Evolutionary conservation across 2,329 filamentous ascomycete species (phyloP).

Genomic region (Corniculantispora saksenae): DNA sequence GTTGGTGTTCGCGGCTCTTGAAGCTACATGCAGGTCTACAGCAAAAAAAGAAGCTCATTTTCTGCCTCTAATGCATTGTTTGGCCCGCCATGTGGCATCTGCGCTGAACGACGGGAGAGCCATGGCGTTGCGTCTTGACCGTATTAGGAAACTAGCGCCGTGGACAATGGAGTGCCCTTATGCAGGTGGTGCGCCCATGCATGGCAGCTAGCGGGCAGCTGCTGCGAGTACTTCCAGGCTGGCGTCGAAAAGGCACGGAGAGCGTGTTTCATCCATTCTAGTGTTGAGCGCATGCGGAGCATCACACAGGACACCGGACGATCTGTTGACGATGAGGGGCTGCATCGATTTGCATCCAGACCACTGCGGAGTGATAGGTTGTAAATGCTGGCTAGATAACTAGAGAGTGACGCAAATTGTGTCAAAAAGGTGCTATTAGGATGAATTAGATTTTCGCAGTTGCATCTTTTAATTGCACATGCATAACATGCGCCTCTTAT

Average conservation of each 20-base stretch:
- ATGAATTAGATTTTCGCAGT: neutral
- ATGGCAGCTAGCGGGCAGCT: neutral
- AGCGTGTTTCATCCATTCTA: neutral
- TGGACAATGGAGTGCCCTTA: neutral
- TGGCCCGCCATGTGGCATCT: neutral
- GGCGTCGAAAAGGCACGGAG: neutral
- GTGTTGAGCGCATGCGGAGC: neutral
- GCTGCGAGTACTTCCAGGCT: neutral
- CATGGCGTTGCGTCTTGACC: constrained; percentile 1
- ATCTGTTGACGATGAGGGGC: neutral
- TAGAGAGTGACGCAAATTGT: neutral
- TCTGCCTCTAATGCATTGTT: neutral
- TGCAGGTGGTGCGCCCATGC: neutral
- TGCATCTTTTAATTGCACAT: neutral
- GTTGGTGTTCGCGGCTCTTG: neutral
- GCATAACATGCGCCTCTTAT: neutral
- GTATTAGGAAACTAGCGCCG: constrained; percentile 7
- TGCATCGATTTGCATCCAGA: neutral
- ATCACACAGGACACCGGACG: neutral
- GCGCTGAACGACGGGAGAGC: neutral
- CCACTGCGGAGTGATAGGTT: neutral
- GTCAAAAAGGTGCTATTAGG: neutral
- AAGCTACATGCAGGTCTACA: neutral
- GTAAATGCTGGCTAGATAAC: too few relatives aligned
- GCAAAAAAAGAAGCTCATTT: too few relatives aligned